These are phyloP conservation scores for Pseudocercospora macadamiae DNA, from an alignment of 2,329 filamentous ascomycete genomes.

Conservation along the genomic window DNA sequence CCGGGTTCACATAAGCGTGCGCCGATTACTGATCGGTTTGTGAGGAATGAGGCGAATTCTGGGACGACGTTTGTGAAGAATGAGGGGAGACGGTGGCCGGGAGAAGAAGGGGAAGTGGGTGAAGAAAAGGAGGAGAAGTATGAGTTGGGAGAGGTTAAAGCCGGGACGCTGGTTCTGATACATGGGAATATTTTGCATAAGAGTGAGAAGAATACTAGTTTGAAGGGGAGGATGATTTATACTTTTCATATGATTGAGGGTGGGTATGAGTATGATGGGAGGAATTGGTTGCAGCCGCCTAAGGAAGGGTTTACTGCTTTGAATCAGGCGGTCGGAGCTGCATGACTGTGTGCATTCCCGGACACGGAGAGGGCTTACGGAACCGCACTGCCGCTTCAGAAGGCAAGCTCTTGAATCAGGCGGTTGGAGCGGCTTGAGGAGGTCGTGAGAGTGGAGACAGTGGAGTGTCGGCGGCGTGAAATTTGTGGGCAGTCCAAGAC, in stretches of 20 bases:
- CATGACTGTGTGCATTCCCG: too few relatives aligned
- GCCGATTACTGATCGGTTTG: conserved; percentile 72
- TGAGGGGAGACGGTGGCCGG: conserved; percentile 51
- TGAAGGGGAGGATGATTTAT: conserved; percentile 89
- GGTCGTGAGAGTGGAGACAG: too few relatives aligned
- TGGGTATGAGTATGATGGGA: conserved; percentile 74
- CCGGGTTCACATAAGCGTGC: conserved; percentile 78
- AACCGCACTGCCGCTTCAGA: too few relatives aligned
- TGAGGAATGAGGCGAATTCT: conserved; percentile 66
- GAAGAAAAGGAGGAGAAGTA: conserved; percentile 61
- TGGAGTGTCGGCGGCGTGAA: too few relatives aligned
- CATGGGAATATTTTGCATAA: conserved; percentile 96
- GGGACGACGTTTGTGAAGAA: conserved; percentile 63
- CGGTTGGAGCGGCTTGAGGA: too few relatives aligned
- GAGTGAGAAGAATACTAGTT: conserved; percentile 88
- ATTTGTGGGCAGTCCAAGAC: too few relatives aligned
- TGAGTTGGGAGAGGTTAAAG: conserved; percentile 83
- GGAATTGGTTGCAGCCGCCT: conserved; percentile 93
- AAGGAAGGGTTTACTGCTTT: conserved; percentile 66
- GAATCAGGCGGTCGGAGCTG: conserved; percentile 22
- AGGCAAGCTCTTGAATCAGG: too few relatives aligned
- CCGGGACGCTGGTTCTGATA: conserved; percentile 87
- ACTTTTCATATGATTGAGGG: conserved; percentile 97
- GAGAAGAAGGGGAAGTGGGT: conserved; percentile 36
- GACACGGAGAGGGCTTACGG: too few relatives aligned